Base-by-base conservation (phyloP, 2,329 filamentous ascomycete species). In the Microsporum ferrugineum region DNA sequence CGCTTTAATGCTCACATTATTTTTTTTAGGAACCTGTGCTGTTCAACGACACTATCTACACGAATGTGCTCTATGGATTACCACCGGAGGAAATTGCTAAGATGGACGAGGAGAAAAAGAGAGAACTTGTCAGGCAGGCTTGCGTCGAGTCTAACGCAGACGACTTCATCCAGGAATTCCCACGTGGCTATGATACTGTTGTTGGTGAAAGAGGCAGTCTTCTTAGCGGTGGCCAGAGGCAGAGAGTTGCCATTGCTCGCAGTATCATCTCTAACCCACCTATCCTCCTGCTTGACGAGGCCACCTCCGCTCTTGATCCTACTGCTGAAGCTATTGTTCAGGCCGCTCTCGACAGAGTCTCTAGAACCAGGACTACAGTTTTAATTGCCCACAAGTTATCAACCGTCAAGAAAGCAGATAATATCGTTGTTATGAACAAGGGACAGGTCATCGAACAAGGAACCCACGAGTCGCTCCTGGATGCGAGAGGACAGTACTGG, bases 371-470 rank as follows among this genome's bases (percentile, higher is more conserved):
- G 49, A 95, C 90, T 0, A 95, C 90, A 2, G 91, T 95, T 66
- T 86, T 88, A 5, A 95, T 96, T 70, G 91, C 90, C 34, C 90
- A 96, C 75, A 84, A 89, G 66, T 80, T 96, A 5, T 91, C 88
- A 0, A 96, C 90, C 5, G 91, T 96, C 75, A 88, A 83, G 73
- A 85, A 90, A 65, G 90, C 90, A 0, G 87, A 95, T 71, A 94
- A 94, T 67, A 95, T 95, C 66, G 86, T 95, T 3, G 91, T 95
- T 62, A 91, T 96, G 88, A 79, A 82, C 1, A 75, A 84, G 61
- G 91, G 91, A 4, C 76, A 80, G n/a, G 91, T 96, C 60, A 79
- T 95, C 12, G 91, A 96, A 72, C 89, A 95, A 73, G 91, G 91
- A 36, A 89, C 82, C 0, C 91, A 96, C 70, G 82, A 89, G 57